Evolutionary conservation across 2,329 filamentous ascomycete genomes (phyloP), one percentile per base, ranked within the genome.

Genomic region (Fusarium camptoceras): DNA sequence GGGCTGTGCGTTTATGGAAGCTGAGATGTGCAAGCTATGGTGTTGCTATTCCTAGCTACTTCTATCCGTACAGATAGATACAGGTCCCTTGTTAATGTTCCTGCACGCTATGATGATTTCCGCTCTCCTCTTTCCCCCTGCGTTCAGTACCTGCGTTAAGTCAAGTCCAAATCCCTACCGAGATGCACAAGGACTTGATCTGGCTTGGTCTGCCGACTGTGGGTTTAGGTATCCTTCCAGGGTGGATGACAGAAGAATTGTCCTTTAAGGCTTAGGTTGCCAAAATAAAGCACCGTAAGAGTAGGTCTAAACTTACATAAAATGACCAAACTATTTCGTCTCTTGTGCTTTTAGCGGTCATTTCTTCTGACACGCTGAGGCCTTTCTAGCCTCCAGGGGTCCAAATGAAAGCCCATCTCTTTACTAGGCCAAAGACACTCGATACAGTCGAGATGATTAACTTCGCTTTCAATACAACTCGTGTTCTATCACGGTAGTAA

Each of bases 51-150:
- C 61, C 59, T 37, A 49, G 49, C 31, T 18, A 20, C 27, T 27
- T 24, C 39, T 55, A 55, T 44, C 42, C 42, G 22, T 46, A 28
- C 25, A 24, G 16, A 16, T 22, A 27, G 34, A 37, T 37, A 37
- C 43, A 60, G 24, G 41, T 53, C 47, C 55, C 50, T 55, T 46
- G 63, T 58, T 54, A 48, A 61, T 65, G 67, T 55, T 59, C 27
- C 68, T 73, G 71, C 68, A 73, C 37, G 56, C 59, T 59, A 60
- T 72, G 53, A 64, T 71, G 70, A 74, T 71, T 74, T 69, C 49
- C 68, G 47, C 66, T 61, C 64, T 27, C 18, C 14, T 63, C 57
- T 60, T 58, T 50, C 64, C 63, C 63, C 54, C 64, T 64, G 49
- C 59, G 64, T 62, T 31, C 37, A 55, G 60, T 66, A 74, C 70